These are phyloP conservation scores for Leishmania guyanensis DNA, from an alignment of 208 protist species.

Conservation along the genomic window DNA sequence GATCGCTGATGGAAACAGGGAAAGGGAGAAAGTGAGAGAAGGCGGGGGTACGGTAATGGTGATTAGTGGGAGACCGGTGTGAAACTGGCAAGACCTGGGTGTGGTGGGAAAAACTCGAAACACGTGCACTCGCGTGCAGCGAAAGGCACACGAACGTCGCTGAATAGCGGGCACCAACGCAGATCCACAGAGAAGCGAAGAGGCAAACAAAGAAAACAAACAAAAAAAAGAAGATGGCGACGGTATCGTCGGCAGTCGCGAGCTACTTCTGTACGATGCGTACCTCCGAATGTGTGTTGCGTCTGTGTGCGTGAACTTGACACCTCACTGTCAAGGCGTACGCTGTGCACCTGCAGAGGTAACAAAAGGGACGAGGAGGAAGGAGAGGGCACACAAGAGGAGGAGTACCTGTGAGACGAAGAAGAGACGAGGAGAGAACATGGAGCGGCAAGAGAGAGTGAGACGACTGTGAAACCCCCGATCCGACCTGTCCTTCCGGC, in stretches of 20 bases:
- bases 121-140: background rate
- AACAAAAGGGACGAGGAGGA: background rate
- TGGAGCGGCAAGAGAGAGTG: background rate
- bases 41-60: background rate
- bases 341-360: background rate
- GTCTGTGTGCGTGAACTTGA: background rate
- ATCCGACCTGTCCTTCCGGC: background rate
- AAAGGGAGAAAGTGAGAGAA: background rate
- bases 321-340: background rate
- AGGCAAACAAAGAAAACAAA: background rate
- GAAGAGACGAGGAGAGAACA: background rate
- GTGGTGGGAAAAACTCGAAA: background rate
- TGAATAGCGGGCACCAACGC: background rate
- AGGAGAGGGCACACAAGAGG: background rate
- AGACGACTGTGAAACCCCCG: background rate
- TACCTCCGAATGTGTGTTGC: background rate
- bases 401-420: background rate
- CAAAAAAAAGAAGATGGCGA: background rate
- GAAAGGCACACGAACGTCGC: background rate
- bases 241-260: background rate
- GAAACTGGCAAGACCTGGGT: too few species aligned
- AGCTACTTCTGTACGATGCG: background rate
- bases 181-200: background rate
- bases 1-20: background rate
- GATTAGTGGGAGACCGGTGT: background rate